These are phyloP conservation scores for Mycena sp. DNA, from an alignment of 1,284 basidiomycete genomes.

Conservation along the genomic window DNA sequence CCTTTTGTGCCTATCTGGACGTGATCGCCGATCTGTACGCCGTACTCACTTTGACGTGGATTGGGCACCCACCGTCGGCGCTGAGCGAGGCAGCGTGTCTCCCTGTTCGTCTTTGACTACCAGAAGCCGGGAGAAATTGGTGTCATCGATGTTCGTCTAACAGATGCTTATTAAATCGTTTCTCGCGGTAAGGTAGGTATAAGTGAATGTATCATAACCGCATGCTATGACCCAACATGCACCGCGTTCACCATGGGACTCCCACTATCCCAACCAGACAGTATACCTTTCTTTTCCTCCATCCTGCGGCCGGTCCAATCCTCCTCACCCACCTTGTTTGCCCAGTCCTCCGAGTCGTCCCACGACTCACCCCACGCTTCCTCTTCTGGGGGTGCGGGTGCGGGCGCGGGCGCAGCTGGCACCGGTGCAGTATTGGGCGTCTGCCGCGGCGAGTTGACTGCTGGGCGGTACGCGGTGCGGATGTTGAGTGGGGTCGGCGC, in stretches of 20 bases:
- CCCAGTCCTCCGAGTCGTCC: constrained; percentile 69
- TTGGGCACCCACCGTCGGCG: too few relatives aligned
- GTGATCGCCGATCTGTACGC: too few relatives aligned
- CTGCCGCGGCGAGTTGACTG: constrained; percentile 43
- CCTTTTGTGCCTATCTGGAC: too few relatives aligned
- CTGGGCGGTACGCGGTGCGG: constrained; percentile 40
- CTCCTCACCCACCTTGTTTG: constrained; percentile 54
- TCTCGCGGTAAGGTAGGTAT: too few relatives aligned
- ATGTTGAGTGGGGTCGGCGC: constrained; percentile 55
- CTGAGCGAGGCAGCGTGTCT: too few relatives aligned
- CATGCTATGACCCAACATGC: constrained; percentile 8
- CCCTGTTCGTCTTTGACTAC: too few relatives aligned
- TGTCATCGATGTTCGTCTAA: too few relatives aligned
- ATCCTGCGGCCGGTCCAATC: constrained; percentile 56
- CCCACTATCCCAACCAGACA: constrained; percentile 26
- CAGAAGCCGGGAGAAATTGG: too few relatives aligned
- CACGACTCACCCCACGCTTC: constrained; percentile 58
- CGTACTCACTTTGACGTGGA: too few relatives aligned
- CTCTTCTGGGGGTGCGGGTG: constrained; percentile 25
- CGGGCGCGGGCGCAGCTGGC: not conserved
- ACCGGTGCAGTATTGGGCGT: constrained; percentile 24
- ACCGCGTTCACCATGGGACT: constrained; percentile 27
- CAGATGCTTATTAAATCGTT: too few relatives aligned
- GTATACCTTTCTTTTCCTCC: constrained; percentile 46
- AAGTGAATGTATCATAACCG: not conserved